Base-by-base conservation (phyloP, 2,329 filamentous ascomycete species). In the Geosmithia morbida region DNA sequence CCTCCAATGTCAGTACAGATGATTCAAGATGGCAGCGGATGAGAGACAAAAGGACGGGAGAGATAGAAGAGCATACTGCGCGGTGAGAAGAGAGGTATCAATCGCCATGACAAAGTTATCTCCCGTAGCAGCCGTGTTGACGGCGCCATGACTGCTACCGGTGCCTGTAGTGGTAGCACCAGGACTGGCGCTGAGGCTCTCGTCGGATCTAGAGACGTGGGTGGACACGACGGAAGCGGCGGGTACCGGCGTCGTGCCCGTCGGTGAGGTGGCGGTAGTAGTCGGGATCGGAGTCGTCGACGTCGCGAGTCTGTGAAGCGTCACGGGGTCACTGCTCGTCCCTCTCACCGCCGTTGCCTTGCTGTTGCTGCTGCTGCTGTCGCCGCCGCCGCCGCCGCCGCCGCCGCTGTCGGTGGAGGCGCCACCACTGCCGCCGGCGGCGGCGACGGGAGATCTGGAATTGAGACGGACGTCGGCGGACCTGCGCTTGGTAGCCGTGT, bases 401-500 rank as follows among this genome's bases (percentile, higher is more conserved):
- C 18, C 14, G 40, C 18, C 4, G 42, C 17, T 18, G 42, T 14
- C 26, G 43, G 11, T n/a, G 42, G 19, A 13, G 47, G 17, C 22
- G 26, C 2, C 13, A 33, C 26, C 10, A 18, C 22, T 10, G 37
- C n/a, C 19, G 16, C 18, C 48, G 20, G 16, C 37, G 17, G 45
- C 16, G 16, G 45, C 19, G n/a, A 14, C 18, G 14, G 26, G 16
- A 17, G 44, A 20, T 48, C 50, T 41, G 44, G 47, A 7, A 48
- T 57, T 52, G 48, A 58, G 52, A 20, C 54, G 58, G 39, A 63
- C 55, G 47, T 60, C 62, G 48, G 59, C 56, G 46, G 67, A 66
- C 44, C 61, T 62, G 40, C 66, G 58, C 52, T 63, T 67, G 14
- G 62, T 57, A 0, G 61, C 57, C 14, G 58, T 61, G 50, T 69